Evolutionary conservation across 768 basidiomycete species (phyloP).

Genomic region (Hericium erinaceus): DNA sequence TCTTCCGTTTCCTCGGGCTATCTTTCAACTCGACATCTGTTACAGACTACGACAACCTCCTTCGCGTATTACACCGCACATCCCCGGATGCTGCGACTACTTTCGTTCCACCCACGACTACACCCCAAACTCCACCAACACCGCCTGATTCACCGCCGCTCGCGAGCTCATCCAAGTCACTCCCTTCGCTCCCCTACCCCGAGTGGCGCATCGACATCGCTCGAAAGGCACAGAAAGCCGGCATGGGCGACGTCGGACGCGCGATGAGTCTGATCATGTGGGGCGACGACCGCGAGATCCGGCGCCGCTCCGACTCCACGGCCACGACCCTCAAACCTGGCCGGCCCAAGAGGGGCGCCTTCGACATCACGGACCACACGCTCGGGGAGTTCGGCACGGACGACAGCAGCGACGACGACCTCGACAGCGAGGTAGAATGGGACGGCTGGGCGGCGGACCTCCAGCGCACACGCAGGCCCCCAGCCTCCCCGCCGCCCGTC

Average conservation of each 20-base stretch:
- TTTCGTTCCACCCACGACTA: constrained; percentile 4
- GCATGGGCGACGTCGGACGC: constrained; percentile 11
- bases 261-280: constrained; percentile 11
- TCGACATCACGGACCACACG: not conserved
- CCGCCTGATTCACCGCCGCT: not conserved
- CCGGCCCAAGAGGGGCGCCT: not conserved
- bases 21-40: not conserved
- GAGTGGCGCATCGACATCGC: constrained; percentile 18
- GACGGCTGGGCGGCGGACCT: constrained; percentile 17
- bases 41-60: constrained; percentile 8
- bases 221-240: constrained; percentile 13
- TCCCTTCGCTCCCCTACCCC: constrained; percentile 12
- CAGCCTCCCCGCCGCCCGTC: not conserved
- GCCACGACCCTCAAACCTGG: not conserved
- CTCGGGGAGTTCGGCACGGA: not conserved
- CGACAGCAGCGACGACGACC: constrained; percentile 4
- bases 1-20: not conserved
- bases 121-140: not conserved
- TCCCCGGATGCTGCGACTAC: constrained; percentile 6
- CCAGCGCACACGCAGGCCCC: constrained; percentile 7
- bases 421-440: constrained; percentile 17
- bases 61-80: constrained; percentile 13
- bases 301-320: not conserved
- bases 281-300: not conserved
- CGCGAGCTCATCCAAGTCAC: not conserved